Base-by-base conservation (phyloP, 345 rosid species). In the Ceriops zippeliana region DNA sequence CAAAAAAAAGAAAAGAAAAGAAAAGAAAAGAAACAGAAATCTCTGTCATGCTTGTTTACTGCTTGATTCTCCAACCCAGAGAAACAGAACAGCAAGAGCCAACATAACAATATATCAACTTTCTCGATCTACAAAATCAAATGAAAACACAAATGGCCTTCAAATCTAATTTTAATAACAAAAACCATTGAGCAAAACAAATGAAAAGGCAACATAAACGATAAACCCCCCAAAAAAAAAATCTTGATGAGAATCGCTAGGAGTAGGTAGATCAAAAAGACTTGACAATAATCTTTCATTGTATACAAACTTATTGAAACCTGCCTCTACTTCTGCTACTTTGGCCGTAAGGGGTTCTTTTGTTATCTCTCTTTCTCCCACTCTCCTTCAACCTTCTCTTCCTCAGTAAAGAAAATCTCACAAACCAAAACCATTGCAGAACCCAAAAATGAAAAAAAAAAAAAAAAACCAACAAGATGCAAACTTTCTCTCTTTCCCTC, bases 321-420 rank as follows among this genome's bases (percentile, higher is more conserved):
- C 28, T 27, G 28, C 59, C 62, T 67, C 70, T 42, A 32, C 82
- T 74, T 73, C 87, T 66, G 69, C 84, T 61, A 69, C 62, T 64
- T 37, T 72, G 75, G 72, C 78, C 63, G 34, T 42, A 20, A 31
- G 19, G 16, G 4, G 24, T 10, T 61, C 24, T 22, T 22, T 20
- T 60, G 5, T 46, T 85, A 93, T 75, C 92, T 76, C 68, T 89
- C 92, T 66, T 83, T 90, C 58, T 88, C 83, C 92, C 97, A 93
- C 87, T 87, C 93, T 75, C 88, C 89, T 76, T 86, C 96, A 70
- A 72, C 57, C 67, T 71, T 86, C 42, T 80, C 85, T 84, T 82
- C 89, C 70, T 71, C 97, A 10, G 80, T 79, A 30, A 84, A 75
- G 54, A 84, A 75, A 53, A 81, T 66, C 63, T 75, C 89, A 80